Conservation (phyloP, 2,329 filamentous ascomycete species). For the Proliferodiscus dingleyae region DNA sequence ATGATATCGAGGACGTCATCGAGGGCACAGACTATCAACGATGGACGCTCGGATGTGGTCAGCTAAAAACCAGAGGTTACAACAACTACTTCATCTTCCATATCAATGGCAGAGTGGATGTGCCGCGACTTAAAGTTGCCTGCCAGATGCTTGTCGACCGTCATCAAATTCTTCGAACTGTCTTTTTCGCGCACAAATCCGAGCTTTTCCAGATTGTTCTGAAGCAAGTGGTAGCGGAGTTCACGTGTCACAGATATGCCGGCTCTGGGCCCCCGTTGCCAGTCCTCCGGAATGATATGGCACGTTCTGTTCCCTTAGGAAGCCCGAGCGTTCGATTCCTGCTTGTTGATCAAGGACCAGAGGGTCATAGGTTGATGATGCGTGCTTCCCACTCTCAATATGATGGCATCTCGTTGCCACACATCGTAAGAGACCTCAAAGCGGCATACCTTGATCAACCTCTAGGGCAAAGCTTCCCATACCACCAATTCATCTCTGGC, state of each 20-base stretch:
- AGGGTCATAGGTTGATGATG: constrained; percentile 3
- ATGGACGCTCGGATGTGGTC: constrained; percentile 6
- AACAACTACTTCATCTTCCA: constrained; percentile 14
- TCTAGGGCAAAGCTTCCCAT: neutral
- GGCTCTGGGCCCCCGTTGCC: neutral
- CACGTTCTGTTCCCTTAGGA: no score
- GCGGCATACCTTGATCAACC: constrained; percentile 2
- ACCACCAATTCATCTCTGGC: neutral
- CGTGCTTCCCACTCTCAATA: constrained; percentile 54
- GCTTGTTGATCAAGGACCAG: neutral
- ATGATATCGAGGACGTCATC: constrained; percentile 11
- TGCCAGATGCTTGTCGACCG: constrained; percentile 4
- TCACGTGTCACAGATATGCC: neutral
- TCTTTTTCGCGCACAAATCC: constrained; percentile 7
- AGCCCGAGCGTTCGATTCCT: no score
- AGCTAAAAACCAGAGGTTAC: constrained; percentile 6
- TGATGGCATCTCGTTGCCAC: constrained; percentile 55
- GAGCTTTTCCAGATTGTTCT: constrained; percentile 12
- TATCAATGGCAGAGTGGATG: constrained; percentile 6
- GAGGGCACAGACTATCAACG: constrained; percentile 13
- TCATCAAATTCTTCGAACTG: constrained; percentile 11
- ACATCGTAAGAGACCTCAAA: constrained; percentile 6
- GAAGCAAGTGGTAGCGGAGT: neutral
- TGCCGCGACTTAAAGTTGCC: constrained; percentile 1
- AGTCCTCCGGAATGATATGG: no score